phyloP scores from a whole-genome alignment of 805 yeast species.

The Hermanozyma aechmeae region DNA sequence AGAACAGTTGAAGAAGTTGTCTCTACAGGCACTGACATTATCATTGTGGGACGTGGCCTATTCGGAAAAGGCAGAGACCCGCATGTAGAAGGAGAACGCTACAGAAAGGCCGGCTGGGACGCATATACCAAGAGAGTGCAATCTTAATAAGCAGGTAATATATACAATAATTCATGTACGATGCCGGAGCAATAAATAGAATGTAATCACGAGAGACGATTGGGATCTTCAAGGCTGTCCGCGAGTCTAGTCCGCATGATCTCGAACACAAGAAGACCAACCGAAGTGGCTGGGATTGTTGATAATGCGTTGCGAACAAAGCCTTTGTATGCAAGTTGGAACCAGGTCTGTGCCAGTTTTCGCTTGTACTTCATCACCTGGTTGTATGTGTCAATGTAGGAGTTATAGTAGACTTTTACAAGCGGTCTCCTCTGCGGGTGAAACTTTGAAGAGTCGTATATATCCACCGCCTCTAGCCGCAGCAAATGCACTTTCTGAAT shows the following conservation, averaged over 20 bases:
- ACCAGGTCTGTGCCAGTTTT: slow-evolving; percentile 49
- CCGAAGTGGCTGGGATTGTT: slow-evolving; percentile 80
- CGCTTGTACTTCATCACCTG: slow-evolving; percentile 47
- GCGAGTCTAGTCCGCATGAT: slow-evolving; percentile 49
- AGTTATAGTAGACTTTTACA: slow-evolving; percentile 53
- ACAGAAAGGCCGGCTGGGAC: slow-evolving; percentile 90
- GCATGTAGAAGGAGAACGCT: slow-evolving; percentile 74
- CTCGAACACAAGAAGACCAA: slow-evolving; percentile 79
- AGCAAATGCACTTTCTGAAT: slow-evolving; percentile 73
- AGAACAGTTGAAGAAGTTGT: slow-evolving; percentile 85
- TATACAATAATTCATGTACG: no score
- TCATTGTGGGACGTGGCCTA: slow-evolving; percentile 97
- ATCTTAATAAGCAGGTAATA: no score
- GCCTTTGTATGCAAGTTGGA: slow-evolving; percentile 69
- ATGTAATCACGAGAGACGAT: no score
- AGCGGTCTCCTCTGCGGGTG: slow-evolving; percentile 20
- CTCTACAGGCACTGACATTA: slow-evolving; percentile 80
- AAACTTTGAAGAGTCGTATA: slow-evolving; percentile 34
- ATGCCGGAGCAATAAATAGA: no score
- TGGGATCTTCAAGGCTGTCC: slow-evolving; percentile 22
- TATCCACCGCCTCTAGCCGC: slow-evolving; percentile 72
- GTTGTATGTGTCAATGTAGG: slow-evolving; percentile 67
- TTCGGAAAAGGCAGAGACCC: slow-evolving; percentile 95
- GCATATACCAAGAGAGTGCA: slow-evolving; percentile 68
- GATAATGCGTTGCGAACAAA: slow-evolving; percentile 62